Evolutionary conservation across 257 asterid species (phyloP), one percentile per base, ranked within the genome.

Genomic region (Nicotiana noctiflora): DNA sequence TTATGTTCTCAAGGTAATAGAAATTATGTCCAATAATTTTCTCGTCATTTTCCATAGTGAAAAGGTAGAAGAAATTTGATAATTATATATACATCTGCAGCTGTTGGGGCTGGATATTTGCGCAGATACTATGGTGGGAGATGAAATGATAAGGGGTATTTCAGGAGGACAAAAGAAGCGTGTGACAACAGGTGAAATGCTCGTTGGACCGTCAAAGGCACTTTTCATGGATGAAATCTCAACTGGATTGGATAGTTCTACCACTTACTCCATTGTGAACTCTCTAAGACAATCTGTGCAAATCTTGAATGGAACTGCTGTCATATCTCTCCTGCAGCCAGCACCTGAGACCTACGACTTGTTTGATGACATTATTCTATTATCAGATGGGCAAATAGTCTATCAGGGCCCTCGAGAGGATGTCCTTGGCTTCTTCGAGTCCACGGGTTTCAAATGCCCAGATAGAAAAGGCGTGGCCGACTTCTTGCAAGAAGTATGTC

Each of bases 151-250:
- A 6, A 74, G 93, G 46, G 93, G 93, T 15, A 85, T 90, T 65
- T 90, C 91, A 9, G 93, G 91, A 2, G 92, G 92, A 40, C 89
- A 90, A 80, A 82, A 67, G 75, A 90, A 88, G 68, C 89, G 90
- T 0, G 88, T 88, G 4, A 88, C 93, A 19, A 86, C 85, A 14
- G 91, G 91, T 84, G 93, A 90, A 80, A 88, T 90, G 90, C 79
- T 88, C 13, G 93, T 90, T 9, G 92, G 93, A 57, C 92, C 92
- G 1, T 65, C 90, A 0, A 88, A 85, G 29, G 91, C 87, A n/a
- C 80, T 90, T 46, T 88, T 90, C 84, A 90, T 90, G 92, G 93
- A 90, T 65, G 93, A 90, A 84, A 88, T 90, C 77, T 90, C 93
- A 5, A 88, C 89, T 13, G 92, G 92, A 8, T 68, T 90, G 86